Evolutionary conservation across 148 eudicot genomes (phyloP), one percentile per base, ranked within the genome.

Genomic region (Rhododendron ovatum): DNA sequence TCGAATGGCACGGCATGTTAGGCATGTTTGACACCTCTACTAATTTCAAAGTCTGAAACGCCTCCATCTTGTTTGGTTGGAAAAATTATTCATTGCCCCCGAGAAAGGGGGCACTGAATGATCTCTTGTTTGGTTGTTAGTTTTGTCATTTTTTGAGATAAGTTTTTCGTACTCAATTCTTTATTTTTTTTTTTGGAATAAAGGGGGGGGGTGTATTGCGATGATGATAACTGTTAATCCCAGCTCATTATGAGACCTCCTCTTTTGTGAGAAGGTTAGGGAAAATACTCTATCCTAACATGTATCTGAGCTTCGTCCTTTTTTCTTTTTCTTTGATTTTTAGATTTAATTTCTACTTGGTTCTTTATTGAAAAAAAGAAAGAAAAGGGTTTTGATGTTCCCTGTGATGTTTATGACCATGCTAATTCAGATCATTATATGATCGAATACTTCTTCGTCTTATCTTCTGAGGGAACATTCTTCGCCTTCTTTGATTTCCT

Each of bases 201-300:
- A 12, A 74, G 0, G 17, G 18, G 41, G 0, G 17, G 18, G 41
- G 6, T 15, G 78, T 74, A 37, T 14, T 74, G 78, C 45, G 9
- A 37, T 37, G 39, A 37, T 37, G 39, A 33, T 74, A 74, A 74
- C 12, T 74, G 45, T 74, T 74, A 35, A 74, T 74, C 78, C 41
- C 78, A 74, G 45, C 78, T 74, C 39, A 37, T 37, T 37, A 74
- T 30, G 78, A 84, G 86, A 69, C 7, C 43, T 30, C 30, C 30
- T 50, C n/a, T 2, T 77, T 53, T 11, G 18, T 28, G 8, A 18
- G 15, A 4, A 75, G 81, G 86, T 30, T 82, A 7, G 39, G 86
- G 86, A 84, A 22, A 55, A 41, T 2, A 84, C 86, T 35, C 74
- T 24, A 30, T 77, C 55, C 74, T 6, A 84, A 84, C 86, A 39